Percentiles rank a stretch among this genome's conserved stretches.
Evolutionary conservation across 345 rosid species (phyloP).

Genomic region (Sapria himalayana): DNA sequence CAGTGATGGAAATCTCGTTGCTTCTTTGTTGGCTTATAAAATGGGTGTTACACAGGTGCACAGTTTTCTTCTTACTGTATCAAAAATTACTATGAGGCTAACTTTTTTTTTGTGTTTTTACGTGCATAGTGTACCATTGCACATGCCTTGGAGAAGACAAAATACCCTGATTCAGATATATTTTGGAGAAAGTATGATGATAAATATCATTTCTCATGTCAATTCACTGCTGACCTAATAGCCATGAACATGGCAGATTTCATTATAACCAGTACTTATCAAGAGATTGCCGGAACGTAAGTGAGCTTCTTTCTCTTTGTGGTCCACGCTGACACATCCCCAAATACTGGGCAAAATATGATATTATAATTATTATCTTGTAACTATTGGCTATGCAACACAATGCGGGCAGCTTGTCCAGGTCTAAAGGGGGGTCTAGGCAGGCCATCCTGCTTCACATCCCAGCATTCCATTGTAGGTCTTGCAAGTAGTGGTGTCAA

Average conservation of each 20-base stretch:
- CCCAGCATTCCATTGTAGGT: too few species aligned
- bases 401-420: too few species aligned
- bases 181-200: conserved; percentile 89
- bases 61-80: conserved; percentile 1
- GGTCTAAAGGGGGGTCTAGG: too few species aligned
- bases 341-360: too few species aligned
- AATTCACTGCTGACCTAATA: conserved; percentile 83
- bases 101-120: conserved; percentile 5
- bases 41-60: conserved; percentile 89
- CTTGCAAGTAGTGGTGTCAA: too few species aligned
- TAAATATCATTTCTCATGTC: conserved; percentile 95
- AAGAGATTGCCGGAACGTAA: conserved; percentile 98
- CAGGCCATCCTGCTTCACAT: too few species aligned
- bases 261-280: conserved; percentile 94
- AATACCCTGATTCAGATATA: conserved; percentile 96
- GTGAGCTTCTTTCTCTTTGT: conserved; percentile 17
- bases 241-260: conserved; percentile 97
- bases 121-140: conserved; percentile 84
- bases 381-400: too few species aligned
- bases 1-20: conserved; percentile 97
- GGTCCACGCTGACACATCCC: too few species aligned
- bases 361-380: too few species aligned
- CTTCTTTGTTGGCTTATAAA: conserved; percentile 70
- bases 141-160: conserved; percentile 97
- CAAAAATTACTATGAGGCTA: neutral